Conservation (phyloP, 2,329 filamentous ascomycete species). For the Arthrinium puccinioides region DNA sequence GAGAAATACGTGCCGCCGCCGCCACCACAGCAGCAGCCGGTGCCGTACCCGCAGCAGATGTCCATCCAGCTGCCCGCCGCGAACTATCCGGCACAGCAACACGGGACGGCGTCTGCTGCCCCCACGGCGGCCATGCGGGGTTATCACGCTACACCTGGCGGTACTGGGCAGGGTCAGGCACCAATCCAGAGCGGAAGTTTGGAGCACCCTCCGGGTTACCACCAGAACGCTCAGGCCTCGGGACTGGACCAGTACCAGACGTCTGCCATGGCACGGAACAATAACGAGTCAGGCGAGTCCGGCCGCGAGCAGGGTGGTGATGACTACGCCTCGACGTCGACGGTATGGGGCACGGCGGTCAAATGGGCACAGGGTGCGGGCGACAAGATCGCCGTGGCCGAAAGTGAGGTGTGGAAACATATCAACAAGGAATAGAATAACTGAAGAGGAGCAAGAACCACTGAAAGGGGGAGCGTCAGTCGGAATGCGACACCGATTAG, state of each 20-base stretch:
- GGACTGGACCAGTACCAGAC: conserved; percentile 41
- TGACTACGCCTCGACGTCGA: too few relatives aligned
- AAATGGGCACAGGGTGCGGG: conserved; percentile 51
- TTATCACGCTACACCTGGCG: conserved; percentile 17
- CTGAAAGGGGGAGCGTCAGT: neutral
- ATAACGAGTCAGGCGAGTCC: conserved; percentile 19
- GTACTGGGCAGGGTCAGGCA: conserved; percentile 16
- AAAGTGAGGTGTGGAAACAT: conserved; percentile 55
- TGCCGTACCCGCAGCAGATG: conserved; percentile 41
- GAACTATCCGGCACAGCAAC: conserved; percentile 32
- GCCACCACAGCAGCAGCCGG: conserved; percentile 19
- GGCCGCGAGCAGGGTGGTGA: conserved; percentile 13
- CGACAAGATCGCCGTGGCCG: conserved; percentile 48
- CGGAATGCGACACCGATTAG: too few relatives aligned
- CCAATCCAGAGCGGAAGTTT: conserved; percentile 22
- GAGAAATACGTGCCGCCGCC: conserved; percentile 32
- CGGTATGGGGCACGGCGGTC: conserved; percentile 50
- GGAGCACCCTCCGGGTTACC: conserved; percentile 47
- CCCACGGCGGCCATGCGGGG: conserved; percentile 25
- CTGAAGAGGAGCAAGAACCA: neutral
- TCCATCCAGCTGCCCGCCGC: conserved; percentile 38
- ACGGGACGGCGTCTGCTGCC: conserved; percentile 34
- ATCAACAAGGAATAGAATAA: conserved; percentile 47
- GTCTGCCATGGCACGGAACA: conserved; percentile 29
- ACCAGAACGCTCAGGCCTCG: conserved; percentile 47